These are phyloP conservation scores for Coniochaeta sp. DNA, from an alignment of 2,329 filamentous ascomycete species.

Conservation along the genomic window DNA sequence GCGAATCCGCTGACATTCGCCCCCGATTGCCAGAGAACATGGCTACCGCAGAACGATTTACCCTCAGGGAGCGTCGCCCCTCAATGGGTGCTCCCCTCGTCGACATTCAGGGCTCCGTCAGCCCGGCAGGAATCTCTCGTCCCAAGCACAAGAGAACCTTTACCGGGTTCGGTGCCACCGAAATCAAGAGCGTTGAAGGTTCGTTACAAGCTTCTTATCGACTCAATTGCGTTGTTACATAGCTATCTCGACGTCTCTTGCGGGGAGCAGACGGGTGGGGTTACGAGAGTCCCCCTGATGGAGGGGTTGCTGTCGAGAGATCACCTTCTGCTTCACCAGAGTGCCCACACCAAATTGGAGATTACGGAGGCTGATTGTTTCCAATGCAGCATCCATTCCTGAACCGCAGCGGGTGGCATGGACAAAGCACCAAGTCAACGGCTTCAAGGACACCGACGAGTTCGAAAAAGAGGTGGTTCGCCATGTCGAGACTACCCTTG, in stretches of 20 bases:
- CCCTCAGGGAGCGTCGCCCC: constrained; percentile 67
- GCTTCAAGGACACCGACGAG: constrained; percentile 72
- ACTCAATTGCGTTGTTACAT: not conserved
- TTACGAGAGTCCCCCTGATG: not conserved
- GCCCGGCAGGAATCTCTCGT: constrained; percentile 74
- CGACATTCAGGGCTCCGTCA: constrained; percentile 78
- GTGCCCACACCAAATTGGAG: not conserved
- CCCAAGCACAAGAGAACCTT: constrained; percentile 98
- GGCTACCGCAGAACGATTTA: constrained; percentile 27
- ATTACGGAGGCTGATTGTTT: not conserved
- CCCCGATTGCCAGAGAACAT: constrained; percentile 14
- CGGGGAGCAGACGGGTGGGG: not conserved
- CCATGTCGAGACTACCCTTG: constrained; percentile 93
- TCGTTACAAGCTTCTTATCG: constrained; percentile 22
- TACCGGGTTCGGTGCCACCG: constrained; percentile 81
- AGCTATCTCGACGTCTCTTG: not conserved
- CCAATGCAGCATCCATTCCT: constrained; percentile 61
- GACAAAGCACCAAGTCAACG: constrained; percentile 55
- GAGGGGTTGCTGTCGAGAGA: not conserved
- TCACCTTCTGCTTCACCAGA: not conserved
- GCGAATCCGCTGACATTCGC: not conserved
- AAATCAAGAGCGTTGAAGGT: constrained; percentile 93
- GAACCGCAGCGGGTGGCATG: constrained; percentile 80
- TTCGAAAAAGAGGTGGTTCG: constrained; percentile 84
- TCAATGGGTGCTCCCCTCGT: constrained; percentile 77